Percentiles rank a stretch among this genome's conserved stretches.
Evolutionary conservation across 73 alveolate genomes (phyloP).

Genomic region (Paramecium pentaurelia): DNA sequence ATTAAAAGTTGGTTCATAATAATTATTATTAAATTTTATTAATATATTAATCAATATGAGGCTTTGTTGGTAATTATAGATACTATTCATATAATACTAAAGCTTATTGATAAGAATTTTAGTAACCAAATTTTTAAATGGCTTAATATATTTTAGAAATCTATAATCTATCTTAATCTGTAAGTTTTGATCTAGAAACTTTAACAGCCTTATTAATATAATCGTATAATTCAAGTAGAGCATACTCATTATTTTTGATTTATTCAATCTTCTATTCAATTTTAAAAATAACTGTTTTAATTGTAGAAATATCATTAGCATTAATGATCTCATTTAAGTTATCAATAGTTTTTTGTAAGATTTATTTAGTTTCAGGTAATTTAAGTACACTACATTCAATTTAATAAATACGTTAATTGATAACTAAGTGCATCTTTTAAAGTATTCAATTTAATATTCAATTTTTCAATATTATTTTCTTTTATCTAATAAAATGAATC

Average conservation of each 20-base stretch:
- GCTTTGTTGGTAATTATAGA: neutral
- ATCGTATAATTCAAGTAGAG: neutral
- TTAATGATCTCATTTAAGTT: conserved; percentile 5
- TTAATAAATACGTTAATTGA: neutral
- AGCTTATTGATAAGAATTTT: neutral
- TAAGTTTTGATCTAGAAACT: neutral
- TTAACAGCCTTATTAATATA: neutral
- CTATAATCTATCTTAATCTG: neutral
- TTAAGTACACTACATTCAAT: neutral
- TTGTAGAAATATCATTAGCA: conserved; percentile 4
- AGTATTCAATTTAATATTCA: neutral
- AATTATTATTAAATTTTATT: neutral
- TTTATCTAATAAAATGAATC: neutral
- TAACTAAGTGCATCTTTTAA: neutral
- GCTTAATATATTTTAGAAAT: neutral
- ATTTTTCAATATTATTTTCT: neutral
- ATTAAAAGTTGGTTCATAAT: neutral
- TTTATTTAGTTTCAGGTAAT: neutral
- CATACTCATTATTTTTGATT: neutral
- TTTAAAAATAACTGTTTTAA: conserved; percentile 7
- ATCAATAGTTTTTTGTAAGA: neutral
- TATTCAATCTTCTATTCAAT: neutral
- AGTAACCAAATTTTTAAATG: neutral
- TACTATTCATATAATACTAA: neutral
- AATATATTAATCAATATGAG: neutral